Conservation (phyloP, 495 filamentous ascomycete species). For the Annulohypoxylon maeteangense region DNA sequence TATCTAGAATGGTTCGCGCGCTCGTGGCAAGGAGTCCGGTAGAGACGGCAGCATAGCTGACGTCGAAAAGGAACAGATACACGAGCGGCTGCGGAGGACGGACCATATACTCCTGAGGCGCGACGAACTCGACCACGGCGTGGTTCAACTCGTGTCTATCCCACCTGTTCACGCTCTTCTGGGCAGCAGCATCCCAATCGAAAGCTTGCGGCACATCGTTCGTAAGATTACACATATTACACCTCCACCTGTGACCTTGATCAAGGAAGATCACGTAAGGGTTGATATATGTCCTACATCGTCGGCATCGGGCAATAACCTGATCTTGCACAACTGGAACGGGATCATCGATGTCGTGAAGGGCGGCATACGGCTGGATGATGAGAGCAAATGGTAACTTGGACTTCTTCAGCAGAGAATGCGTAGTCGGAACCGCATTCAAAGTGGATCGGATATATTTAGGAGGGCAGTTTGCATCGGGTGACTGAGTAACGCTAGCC, state of each 20-base stretch:
- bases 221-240: constrained; percentile 99
- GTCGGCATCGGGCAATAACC: constrained; percentile 93
- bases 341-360: constrained; percentile 91
- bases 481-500: constrained; percentile 92
- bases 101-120: constrained; percentile 99
- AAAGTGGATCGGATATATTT: constrained; percentile 97
- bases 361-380: constrained; percentile 92
- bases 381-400: constrained; percentile 94
- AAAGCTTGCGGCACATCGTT: constrained; percentile 99
- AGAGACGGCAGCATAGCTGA: constrained; percentile 90
- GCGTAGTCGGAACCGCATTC: constrained; percentile 90
- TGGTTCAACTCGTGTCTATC: constrained; percentile 92
- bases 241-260: constrained; percentile 96
- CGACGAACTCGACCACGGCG: constrained; percentile 94
- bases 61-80: constrained; percentile 98
- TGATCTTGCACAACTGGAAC: constrained; percentile 95
- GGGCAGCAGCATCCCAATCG: constrained; percentile 92
- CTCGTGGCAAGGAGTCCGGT: constrained; percentile 95
- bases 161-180: constrained; percentile 90
- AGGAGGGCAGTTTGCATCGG: constrained; percentile 88
- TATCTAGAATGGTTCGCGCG: constrained; percentile 93
- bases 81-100: constrained; percentile 95
- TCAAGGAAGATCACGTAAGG: constrained; percentile 96
- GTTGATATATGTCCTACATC: constrained; percentile 97
- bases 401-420: constrained; percentile 93